Base-by-base conservation (phyloP, 148 eudicot genomes). In the Silene uniflora region DNA sequence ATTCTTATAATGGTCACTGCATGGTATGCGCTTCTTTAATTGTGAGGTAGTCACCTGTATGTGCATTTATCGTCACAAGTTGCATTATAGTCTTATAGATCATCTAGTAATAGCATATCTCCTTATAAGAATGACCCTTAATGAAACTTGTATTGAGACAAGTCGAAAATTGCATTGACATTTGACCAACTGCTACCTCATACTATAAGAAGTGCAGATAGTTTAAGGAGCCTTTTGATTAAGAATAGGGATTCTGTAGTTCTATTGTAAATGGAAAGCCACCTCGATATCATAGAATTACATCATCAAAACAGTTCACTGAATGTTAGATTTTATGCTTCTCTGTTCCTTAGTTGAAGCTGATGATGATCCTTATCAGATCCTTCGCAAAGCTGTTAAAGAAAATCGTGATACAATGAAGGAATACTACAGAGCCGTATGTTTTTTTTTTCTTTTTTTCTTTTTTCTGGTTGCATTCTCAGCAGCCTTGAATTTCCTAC, bases 351-450 rank as follows among this genome's bases (percentile, higher is more conserved):
- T 69, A 73, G 79, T 76, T 73, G 82, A 67, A 70, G 60, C 63
- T 67, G 83, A 82, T 22, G 80, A 79, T 54, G 78, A 73, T 24
- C 46, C 69, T 62, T 87, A 84, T 46, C 13, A 8, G 59, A 44
- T 55, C 77, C 87, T 87, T 59, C 89, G 87, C 60, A 74, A 74
- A 78, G 86, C 81, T 67, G 89, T 84, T 13, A 81, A 74, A 80
- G 87, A 87, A 77, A 60, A 83, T 61, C 86, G 84, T 67, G 81
- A 74, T 24, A 74, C 81, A 62, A 81, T 61, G 79, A 87, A 80
- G 80, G 84, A 71, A 55, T 87, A 84, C 56, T 87, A 83, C 52
- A 76, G 73, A 78, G 84, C 81, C 73, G 87, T 87, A 76, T 82
- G 89, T 72, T 81, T 74, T 21, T 44, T n/a, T n/a, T n/a, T n/a